Conservation (phyloP, 2,329 filamentous ascomycete genomes). For the Camptophora hylomeconis region DNA sequence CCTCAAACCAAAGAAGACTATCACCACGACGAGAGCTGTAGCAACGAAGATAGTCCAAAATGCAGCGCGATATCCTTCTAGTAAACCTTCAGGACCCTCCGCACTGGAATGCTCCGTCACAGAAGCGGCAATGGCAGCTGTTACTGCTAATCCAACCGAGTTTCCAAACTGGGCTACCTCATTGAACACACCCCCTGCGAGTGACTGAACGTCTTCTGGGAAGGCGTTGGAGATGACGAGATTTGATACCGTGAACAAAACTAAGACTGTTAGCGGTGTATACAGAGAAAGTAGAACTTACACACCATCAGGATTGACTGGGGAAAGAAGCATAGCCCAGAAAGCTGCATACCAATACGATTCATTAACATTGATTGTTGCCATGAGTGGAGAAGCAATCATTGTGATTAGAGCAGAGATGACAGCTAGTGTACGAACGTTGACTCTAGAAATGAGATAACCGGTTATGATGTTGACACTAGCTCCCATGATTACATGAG, state of each 20-base stretch:
- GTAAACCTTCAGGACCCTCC: constrained; percentile 23
- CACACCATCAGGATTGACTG: constrained; percentile 11
- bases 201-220: constrained; percentile 40
- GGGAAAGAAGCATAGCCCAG: constrained; percentile 8
- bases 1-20: constrained; percentile 31
- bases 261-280: constrained; percentile 15
- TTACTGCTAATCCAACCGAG: constrained; percentile 38
- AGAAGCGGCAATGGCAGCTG: no score
- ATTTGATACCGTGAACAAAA: constrained; percentile 43
- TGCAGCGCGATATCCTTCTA: constrained; percentile 38
- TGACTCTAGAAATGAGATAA: constrained; percentile 7
- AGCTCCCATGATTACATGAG: constrained; percentile 30
- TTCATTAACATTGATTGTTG: constrained; percentile 6
- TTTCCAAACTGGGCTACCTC: constrained; percentile 44
- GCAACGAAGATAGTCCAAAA: constrained; percentile 41
- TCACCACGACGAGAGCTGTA: constrained; percentile 25
- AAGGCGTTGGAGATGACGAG: constrained; percentile 43
- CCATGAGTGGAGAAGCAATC: constrained; percentile 10
- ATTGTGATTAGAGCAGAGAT: constrained; percentile 9
- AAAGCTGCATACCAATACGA: constrained; percentile 10
- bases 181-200: constrained; percentile 50
- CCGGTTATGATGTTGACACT: constrained; percentile 9
- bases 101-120: constrained; percentile 2
- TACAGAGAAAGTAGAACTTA: constrained; percentile 2
- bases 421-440: constrained; percentile 8